Base-by-base conservation (phyloP, 805 yeast genomes). In the Schwanniomyces sp. region DNA sequence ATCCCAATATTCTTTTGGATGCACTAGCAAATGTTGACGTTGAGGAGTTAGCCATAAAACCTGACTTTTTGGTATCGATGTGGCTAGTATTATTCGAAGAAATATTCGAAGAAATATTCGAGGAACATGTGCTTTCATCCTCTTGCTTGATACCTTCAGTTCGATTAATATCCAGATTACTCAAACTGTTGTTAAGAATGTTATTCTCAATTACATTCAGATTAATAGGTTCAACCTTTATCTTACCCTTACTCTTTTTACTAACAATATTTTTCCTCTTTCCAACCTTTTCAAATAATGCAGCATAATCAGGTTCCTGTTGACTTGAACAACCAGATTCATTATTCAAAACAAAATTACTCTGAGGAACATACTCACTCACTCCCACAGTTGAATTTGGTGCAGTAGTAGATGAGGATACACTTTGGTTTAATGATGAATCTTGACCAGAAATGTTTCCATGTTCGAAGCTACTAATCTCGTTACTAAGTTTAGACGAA, bases 231-330 rank as follows among this genome's bases (percentile, higher is more conserved):
- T 64, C 69, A 10, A 44, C 40, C 45, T 64, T 64, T 12, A 51
- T 46, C 41, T 58, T 63, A 3, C 52, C 44, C 34, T 63, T 68
- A 16, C 56, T 37, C 41, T 68, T 69, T 45, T 60, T 63, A 45
- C 52, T 53, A 26, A 61, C 69, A 17, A 65, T 63, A 25, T 56
- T 63, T 50, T 68, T 65, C 29, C 77, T 51, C 46, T 72, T 73
- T 1, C 76, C 76, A 5, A 73, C 75, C 40, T 69, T 69, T 47
- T 72, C 69, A 54, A 73, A 73, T 26, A 73, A 61, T 5, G 77
- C 75, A 3, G 70, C 76, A 52, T 73, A 73, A 52, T 73, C 72
- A 2, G 77, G 77, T 45, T 66, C 72, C 26, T 47, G 48, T n/a
- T 45, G 53, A 14, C 18, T 26, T 37, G 49, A n/a, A 40, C 30